Evolutionary conservation across 2,329 filamentous ascomycete genomes (phyloP), one percentile per base, ranked within the genome.

Genomic region (Claviceps pazoutovae): DNA sequence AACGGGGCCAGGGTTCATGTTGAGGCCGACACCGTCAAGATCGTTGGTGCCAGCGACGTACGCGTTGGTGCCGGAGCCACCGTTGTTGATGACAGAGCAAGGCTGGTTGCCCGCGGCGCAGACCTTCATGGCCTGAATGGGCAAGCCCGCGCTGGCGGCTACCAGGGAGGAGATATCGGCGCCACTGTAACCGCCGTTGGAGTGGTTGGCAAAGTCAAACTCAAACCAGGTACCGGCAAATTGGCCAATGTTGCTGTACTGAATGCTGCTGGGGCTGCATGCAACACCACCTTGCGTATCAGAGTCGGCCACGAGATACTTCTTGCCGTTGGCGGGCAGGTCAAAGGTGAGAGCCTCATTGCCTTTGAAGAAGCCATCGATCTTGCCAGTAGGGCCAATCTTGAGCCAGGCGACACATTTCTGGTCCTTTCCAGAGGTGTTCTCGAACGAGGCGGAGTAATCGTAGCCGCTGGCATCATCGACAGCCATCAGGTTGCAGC

Each of bases 401-500:
- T 78, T 78, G 71, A 75, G 74, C 67, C 64, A 75, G 67, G 69
- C 72, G 38, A 59, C 58, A 60, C 75, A 76, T 44, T 62, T 42
- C 54, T 65, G 59, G 51, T 67, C 64, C 45, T 59, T 49, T 55
- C 52, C 61, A 49, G 64, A 62, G 49, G 65, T 67, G 60, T 69
- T 67, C 50, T 61, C 62, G 60, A 75, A 72, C 56, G 64, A 64
- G 54, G 66, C 55, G 19, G 65, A 64, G 67, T 76, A 74, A 50
- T 71, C 55, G 67, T 76, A 78, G 55, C 68, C 50, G 54, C 58
- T 48, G 54, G 63, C 64, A 48, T 69, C 60, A 47, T 56, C 55
- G 53, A 78, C 61, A 36, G 67, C 55, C 71, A 74, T 71, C 48
- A 76, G 63, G 71, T 78, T 78, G 72, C 74, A 75, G 60, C 74